Percentiles rank a stretch among this genome's conserved stretches.
These are phyloP conservation scores for Metschnikowia aberdeeniae DNA, from an alignment of 805 yeast genomes.

Conservation along the genomic window DNA sequence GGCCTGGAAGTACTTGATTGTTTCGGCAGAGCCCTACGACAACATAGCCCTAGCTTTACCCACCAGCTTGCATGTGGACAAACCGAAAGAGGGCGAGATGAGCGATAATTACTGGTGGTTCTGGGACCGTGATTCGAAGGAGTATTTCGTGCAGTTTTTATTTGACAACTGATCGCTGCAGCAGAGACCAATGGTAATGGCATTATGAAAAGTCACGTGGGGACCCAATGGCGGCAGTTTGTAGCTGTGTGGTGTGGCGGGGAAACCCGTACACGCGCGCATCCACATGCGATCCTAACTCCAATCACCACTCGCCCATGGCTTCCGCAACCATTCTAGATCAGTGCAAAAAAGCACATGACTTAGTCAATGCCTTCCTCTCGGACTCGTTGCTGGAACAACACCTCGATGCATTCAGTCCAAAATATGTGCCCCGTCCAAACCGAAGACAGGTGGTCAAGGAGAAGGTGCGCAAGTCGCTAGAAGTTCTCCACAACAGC, in stretches of 20 bases:
- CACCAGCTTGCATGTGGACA: slow-evolving; percentile 47
- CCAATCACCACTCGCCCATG: background rate
- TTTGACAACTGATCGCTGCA: slow-evolving; percentile 24
- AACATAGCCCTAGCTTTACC: slow-evolving; percentile 76
- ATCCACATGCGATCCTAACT: too few species aligned
- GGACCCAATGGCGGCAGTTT: too few species aligned
- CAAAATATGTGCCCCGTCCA: slow-evolving; percentile 20
- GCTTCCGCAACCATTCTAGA: slow-evolving; percentile 7
- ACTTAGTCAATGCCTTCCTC: slow-evolving; percentile 28
- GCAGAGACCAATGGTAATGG: too few species aligned
- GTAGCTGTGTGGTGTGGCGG: too few species aligned
- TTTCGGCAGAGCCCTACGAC: slow-evolving; percentile 90
- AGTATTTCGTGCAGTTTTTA: slow-evolving; percentile 68
- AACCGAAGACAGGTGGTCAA: slow-evolving; percentile 24
- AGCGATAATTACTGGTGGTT: slow-evolving; percentile 52
- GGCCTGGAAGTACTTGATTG: slow-evolving; percentile 63
- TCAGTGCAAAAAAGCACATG: slow-evolving; percentile 31
- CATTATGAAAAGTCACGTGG: too few species aligned
- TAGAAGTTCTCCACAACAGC: slow-evolving; percentile 26
- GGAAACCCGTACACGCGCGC: too few species aligned
- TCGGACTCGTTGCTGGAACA: slow-evolving; percentile 28
- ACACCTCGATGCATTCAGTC: slow-evolving; percentile 15
- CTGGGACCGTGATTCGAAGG: slow-evolving; percentile 69
- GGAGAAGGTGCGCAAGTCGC: slow-evolving; percentile 24
- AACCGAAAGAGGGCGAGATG: slow-evolving; percentile 23